Evolutionary conservation across 2,329 filamentous ascomycete species (phyloP), one percentile per base, ranked within the genome.

Genomic region (Xylaria sp.): DNA sequence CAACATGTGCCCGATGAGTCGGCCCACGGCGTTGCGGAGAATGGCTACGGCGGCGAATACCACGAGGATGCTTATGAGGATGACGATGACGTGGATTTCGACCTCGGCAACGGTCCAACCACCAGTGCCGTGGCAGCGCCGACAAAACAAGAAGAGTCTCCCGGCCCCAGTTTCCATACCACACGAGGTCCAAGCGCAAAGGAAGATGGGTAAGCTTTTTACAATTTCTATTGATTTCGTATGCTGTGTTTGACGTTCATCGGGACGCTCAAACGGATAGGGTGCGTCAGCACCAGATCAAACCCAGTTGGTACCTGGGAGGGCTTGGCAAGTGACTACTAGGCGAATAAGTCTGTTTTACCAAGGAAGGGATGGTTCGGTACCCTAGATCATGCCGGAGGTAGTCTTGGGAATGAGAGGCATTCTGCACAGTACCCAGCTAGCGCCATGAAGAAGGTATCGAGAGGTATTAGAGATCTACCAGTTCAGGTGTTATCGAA

Each of bases 161-260:
- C 78, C 41, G 72, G 76, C 23, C 75, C 79, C 13, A 72, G 75
- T 0, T 78, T 77, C 28, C 75, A 79, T 66, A 71, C 76, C 0
- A 70, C 75, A 13, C 83, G 84, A 73, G 89, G 87, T 69, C 89
- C 92, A 70, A 91, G 90, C 69, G 92, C 94, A 66, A 97, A 97
- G 82, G 93, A 97, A 88, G 93, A 97, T 79, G 93, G 93, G 93
- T 97, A 90, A 94, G 93, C 89, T 65, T 67, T 76, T 72, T 46
- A 15, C 66, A 28, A 41, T 64, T 18, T 62, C 23, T 55, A 68
- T 70, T 36, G 33, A 36, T 75, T 68, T 72, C 64, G 64, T 68
- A 70, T 58, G 28, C 61, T 70, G 46, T 58, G 31, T 73, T 62
- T 64, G 36, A 73, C 57, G 56, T 61, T 41, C 59, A 52, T 63